Base-by-base conservation (phyloP, 2,329 filamentous ascomycete species). In the Phoma herbarum region DNA sequence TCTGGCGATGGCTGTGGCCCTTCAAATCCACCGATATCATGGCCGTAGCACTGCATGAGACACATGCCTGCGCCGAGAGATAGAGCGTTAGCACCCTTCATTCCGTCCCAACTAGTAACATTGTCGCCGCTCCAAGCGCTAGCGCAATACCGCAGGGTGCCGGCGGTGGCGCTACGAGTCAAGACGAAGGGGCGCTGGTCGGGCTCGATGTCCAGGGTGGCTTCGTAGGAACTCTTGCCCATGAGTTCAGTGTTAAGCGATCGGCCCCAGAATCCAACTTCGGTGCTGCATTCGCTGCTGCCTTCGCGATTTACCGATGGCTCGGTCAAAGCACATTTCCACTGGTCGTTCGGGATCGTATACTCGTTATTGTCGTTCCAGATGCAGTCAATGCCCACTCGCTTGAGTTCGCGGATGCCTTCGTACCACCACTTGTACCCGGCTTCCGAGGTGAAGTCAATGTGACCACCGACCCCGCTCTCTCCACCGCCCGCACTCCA, bases 361-460 rank as follows among this genome's bases (percentile, higher is more conserved):
- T 91, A 92, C 73, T 92, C 89, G 64, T 91, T 92, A 75, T 92
- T 92, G 71, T 92, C 89, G 64, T 92, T 92, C 89, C 90, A 92
- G 78, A 91, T 90, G 46, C 84, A 88, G 64, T 91, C 88, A 55
- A 92, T 88, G 1, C 89, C 89, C 9, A 85, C 77, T 25, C 84
- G 78, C 53, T 86, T 86, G 1, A 92, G 80, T 48, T 82, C 83
- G 58, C 84, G 83, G 9, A 90, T 85, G 1, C 89, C 89, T 0
- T 90, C 80, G 60, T 86, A 89, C 90, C 90, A 92, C 87, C 88
- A 92, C 16, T 86, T 78, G 68, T 86, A 91, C 0, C 87, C 89
- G 0, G 83, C 83, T 22, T 84, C 79, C 0, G 88, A 90, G 0
- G 89, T 90, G 65, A 92, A 92, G 72, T 92, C 90, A 44, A 92